Evolutionary conservation across 1,284 basidiomycete species (phyloP), one percentile per base, ranked within the genome.

Genomic region (Heterobasidion occidentale): DNA sequence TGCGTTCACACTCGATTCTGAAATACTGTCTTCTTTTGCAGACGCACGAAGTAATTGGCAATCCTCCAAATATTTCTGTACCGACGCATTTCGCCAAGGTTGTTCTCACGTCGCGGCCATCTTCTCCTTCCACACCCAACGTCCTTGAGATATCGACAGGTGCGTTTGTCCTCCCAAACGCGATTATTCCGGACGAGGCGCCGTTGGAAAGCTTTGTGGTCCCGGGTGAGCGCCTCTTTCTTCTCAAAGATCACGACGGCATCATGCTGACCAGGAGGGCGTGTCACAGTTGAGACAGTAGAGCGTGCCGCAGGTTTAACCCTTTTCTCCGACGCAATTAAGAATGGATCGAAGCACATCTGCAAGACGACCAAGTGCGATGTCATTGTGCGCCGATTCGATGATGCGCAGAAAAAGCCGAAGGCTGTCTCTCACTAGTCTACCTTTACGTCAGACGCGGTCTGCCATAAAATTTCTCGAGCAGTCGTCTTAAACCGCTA

Each of bases 61-160:
- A 81, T 38, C 94, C 93, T 27, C 93, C 94, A 4, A 91, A 89
- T 64, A 78, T 98, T 55, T 77, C 90, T 36, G 97, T 99, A 7
- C 97, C 97, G 0, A 99, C 97, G 5, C 97, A 99, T 69, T 99
- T 99, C 70, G 96, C 96, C 36, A 99, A 98, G 72, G 94, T 98
- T 35, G 85, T 98, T 33, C 77, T 98, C 54, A 84, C 90, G 1
- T 80, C 91, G 0, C 81, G 81, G 62, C 85, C 91, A 0, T 77
- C 83, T 19, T 92, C 88, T 3, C 81, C 88, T 0, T 80, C 80
- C 42, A 87, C 81, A 0, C 90, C 90, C 11, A 74, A 87, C 53
- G 68, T 86, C 12, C 77, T 80, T 9, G 92, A 96, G 63, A 77
- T 94, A 52, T 85, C 90, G 0, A 83, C 90, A 2, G 94, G 93